Evolutionary conservation across 192 early-diverging fungal genomes (phyloP), one percentile per base, ranked within the genome.

Genomic region (Coemansia sp.): DNA sequence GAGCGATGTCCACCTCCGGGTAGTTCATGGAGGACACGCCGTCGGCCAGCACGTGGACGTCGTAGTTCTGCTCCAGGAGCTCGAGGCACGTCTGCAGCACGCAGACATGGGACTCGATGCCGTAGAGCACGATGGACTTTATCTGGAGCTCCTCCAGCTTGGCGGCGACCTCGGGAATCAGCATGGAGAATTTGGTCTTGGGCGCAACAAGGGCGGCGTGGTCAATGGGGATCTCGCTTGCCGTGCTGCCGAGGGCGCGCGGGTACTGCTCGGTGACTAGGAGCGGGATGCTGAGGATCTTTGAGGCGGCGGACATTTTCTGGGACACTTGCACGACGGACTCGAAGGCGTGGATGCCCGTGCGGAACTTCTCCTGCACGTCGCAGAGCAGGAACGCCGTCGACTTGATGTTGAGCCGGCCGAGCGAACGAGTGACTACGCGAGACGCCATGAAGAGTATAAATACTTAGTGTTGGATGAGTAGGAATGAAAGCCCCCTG

Each of bases 91-190:
- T 98, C 80, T 99, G 97, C 41, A 94, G 66, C 6, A 99, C 90
- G 72, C 97, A 99, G 6, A 99, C 96, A 72, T 99, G 97, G 14
- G 93, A 86, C 87, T 98, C 96, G 63, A 95, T 93, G 17, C 96
- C 97, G 78, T 94, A 93, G 17, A 99, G 73, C 3, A 99, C 86
- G 6, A 93, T 87, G 6, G 90, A 91, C 45, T 88, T 85, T 39
- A 79, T 86, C 31, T 72, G 46, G 14, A 79, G 62, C 33, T 83
- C 74, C 65, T 89, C 66, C 9, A 57, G 54, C 53, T 85, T 69
- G 1, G 77, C 64, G 41, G 78, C 46, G 5, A 96, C 88, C 34
- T 86, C 86, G 0, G 87, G 86, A 0, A 90, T 84, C 37, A 77
- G 71, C 97, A 98, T 98, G 39, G 93, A 94, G 81, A 99, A 98